Conservation (phyloP, 2,329 filamentous ascomycete species). For the Colletotrichum siamense region DNA sequence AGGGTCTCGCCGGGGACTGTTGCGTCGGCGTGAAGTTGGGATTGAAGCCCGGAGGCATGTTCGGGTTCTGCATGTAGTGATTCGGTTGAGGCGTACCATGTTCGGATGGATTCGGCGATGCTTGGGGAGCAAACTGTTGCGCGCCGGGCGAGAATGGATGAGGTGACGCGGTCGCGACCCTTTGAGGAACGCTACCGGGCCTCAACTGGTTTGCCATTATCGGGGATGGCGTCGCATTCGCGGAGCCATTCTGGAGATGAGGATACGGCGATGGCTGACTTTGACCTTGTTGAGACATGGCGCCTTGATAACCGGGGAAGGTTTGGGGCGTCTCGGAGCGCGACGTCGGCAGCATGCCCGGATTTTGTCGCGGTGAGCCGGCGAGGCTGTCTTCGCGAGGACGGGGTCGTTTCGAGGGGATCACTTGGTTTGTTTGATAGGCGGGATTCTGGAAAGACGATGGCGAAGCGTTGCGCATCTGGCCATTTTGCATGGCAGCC, state of each 20-base stretch:
- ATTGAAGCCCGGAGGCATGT: conserved; percentile 63
- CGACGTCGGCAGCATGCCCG: conserved; percentile 77
- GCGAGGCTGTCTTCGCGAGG: conserved; percentile 84
- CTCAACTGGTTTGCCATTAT: conserved; percentile 85
- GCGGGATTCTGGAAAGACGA: conserved; percentile 74
- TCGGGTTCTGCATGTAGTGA: conserved; percentile 66
- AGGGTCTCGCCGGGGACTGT: conserved; percentile 60
- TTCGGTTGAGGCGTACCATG: conserved; percentile 78
- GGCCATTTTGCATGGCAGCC: conserved; percentile 78
- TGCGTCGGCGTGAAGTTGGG: conserved; percentile 63
- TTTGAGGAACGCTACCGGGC: conserved; percentile 73
- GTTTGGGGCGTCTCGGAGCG: conserved; percentile 93
- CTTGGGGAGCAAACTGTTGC: conserved; percentile 74
- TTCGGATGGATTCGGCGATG: conserved; percentile 79
- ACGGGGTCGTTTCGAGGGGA: conserved; percentile 87
- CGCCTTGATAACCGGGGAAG: conserved; percentile 74
- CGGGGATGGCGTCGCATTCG: conserved; percentile 89
- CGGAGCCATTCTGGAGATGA: conserved; percentile 82
- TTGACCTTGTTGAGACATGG: conserved; percentile 66
- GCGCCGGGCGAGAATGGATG: conserved; percentile 85
- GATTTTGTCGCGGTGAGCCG: conserved; percentile 79
- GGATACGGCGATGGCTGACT: conserved; percentile 75
- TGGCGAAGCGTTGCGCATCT: conserved; percentile 82
- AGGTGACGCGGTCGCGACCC: conserved; percentile 90
- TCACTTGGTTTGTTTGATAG: conserved; percentile 84